These are phyloP conservation scores for Arthroderma sp. DNA, from an alignment of 2,329 filamentous ascomycete species.

Conservation along the genomic window DNA sequence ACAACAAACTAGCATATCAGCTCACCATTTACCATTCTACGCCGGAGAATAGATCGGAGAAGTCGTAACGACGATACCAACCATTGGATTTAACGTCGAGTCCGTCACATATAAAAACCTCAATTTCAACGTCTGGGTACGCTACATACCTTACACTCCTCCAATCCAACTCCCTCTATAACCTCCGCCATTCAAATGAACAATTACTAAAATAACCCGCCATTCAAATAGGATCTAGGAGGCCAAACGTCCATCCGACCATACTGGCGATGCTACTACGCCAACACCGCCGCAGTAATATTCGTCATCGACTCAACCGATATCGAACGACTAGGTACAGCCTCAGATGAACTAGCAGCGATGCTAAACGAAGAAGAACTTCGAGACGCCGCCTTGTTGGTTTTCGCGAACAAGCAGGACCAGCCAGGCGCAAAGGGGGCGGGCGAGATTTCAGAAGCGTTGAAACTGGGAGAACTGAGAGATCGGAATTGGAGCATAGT, in stretches of 20 bases:
- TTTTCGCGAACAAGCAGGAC: slow-evolving; percentile 99
- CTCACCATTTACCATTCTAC: not conserved
- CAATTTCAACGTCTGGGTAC: slow-evolving; percentile 96
- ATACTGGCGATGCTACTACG: slow-evolving; percentile 99
- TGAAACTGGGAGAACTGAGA: slow-evolving; percentile 78
- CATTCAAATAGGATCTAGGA: slow-evolving; percentile 57
- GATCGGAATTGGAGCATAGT: slow-evolving; percentile 99
- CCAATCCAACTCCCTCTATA: not conserved
- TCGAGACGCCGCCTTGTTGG: slow-evolving; percentile 77
- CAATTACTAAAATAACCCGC: too few species aligned
- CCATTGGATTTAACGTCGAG: slow-evolving; percentile 98
- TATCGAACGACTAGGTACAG: slow-evolving; percentile 85
- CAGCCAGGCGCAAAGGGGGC: slow-evolving; percentile 93
- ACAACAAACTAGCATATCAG: not conserved
- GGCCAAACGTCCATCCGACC: slow-evolving; percentile 97
- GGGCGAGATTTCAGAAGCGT: slow-evolving; percentile 87
- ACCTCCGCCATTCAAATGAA: too few species aligned
- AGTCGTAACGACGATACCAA: slow-evolving; percentile 97
- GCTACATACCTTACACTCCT: slow-evolving; percentile 15
- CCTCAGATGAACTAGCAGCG: slow-evolving; percentile 77
- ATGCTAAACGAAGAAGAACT: slow-evolving; percentile 98
- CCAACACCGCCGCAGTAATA: slow-evolving; percentile 94
- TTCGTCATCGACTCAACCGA: slow-evolving; percentile 98
- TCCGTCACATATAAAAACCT: slow-evolving; percentile 97
- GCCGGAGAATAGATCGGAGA: slow-evolving; percentile 64